Conservation (phyloP, 495 filamentous ascomycete species). For the Hypoxylon subgilvum region DNA sequence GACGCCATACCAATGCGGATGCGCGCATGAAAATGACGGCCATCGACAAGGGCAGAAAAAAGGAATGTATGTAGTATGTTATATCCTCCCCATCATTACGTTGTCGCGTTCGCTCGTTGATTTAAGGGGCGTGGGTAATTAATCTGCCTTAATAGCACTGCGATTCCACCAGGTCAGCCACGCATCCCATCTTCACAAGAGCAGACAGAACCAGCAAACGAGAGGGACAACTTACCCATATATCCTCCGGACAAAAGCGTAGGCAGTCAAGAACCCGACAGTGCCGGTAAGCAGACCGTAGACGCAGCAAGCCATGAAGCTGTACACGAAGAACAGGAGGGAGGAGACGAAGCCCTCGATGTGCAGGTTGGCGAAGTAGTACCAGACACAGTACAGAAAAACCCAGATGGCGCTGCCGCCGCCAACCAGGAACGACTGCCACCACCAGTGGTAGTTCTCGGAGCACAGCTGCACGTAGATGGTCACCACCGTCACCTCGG, state of each 20-base stretch:
- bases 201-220: neutral
- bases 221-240: slow-evolving; percentile 67
- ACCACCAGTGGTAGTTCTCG: slow-evolving; percentile 97
- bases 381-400: slow-evolving; percentile 85
- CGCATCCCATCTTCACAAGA: neutral
- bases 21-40: neutral
- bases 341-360: slow-evolving; percentile 82
- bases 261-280: slow-evolving; percentile 85
- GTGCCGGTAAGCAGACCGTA: slow-evolving; percentile 87
- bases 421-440: slow-evolving; percentile 87
- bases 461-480: slow-evolving; percentile 86
- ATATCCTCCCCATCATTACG: slow-evolving; percentile 26
- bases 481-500: slow-evolving; percentile 88
- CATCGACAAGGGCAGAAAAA: neutral
- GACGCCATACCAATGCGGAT: neutral
- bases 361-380: slow-evolving; percentile 81
- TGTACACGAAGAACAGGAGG: slow-evolving; percentile 87
- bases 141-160: slow-evolving; percentile 47
- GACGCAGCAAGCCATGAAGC: slow-evolving; percentile 76
- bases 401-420: slow-evolving; percentile 84
- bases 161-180: slow-evolving; percentile 16
- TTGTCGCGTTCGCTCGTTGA: slow-evolving; percentile 26
- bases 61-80: slow-evolving; percentile 18
- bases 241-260: slow-evolving; percentile 87
- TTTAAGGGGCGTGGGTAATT: slow-evolving; percentile 28